These are phyloP conservation scores for Naematelia aurantialba DNA, from an alignment of 768 basidiomycete species.

Conservation along the genomic window DNA sequence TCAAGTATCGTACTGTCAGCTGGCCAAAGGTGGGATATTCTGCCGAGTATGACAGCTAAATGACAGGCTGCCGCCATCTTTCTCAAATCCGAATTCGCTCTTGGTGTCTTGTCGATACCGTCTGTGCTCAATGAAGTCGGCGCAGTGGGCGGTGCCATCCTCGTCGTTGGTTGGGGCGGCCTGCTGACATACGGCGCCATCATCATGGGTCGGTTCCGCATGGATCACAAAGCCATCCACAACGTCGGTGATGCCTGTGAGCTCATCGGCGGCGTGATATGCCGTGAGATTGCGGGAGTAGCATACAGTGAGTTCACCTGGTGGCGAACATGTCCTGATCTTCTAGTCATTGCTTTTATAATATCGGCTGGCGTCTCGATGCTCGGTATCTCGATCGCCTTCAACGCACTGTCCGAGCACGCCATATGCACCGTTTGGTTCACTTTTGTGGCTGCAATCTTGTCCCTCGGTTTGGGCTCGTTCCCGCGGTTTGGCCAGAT, in stretches of 20 bases:
- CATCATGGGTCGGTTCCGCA: slow-evolving; percentile 39
- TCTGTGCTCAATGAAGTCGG: slow-evolving; percentile 29
- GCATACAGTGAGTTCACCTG: slow-evolving; percentile 20
- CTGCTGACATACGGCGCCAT: slow-evolving; percentile 29
- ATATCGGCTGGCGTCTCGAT: slow-evolving; percentile 44
- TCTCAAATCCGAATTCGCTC: slow-evolving; percentile 39
- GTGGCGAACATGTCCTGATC: slow-evolving; percentile 22
- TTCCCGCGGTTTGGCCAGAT: slow-evolving; percentile 46
- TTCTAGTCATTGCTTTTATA: too few species aligned
- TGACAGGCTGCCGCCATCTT: slow-evolving; percentile 26
- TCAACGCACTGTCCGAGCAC: slow-evolving; percentile 48
- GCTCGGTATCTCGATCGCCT: slow-evolving; percentile 48
- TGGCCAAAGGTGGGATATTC: not conserved
- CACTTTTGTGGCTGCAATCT: slow-evolving; percentile 43
- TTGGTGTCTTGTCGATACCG: slow-evolving; percentile 44
- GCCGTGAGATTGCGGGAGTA: slow-evolving; percentile 32
- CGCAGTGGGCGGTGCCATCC: slow-evolving; percentile 30
- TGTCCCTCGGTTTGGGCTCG: slow-evolving; percentile 30
- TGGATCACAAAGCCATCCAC: slow-evolving; percentile 41
- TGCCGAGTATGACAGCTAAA: not conserved
- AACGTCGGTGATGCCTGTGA: slow-evolving; percentile 35
- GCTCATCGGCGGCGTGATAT: slow-evolving; percentile 28
- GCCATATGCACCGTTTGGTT: slow-evolving; percentile 51
- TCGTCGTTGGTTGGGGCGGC: not conserved
- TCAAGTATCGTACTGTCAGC: not conserved